Percentiles rank a stretch among this genome's conserved stretches.
These are phyloP conservation scores for Primulina huaijiensis DNA, from an alignment of 257 asterid species.

Conservation along the genomic window DNA sequence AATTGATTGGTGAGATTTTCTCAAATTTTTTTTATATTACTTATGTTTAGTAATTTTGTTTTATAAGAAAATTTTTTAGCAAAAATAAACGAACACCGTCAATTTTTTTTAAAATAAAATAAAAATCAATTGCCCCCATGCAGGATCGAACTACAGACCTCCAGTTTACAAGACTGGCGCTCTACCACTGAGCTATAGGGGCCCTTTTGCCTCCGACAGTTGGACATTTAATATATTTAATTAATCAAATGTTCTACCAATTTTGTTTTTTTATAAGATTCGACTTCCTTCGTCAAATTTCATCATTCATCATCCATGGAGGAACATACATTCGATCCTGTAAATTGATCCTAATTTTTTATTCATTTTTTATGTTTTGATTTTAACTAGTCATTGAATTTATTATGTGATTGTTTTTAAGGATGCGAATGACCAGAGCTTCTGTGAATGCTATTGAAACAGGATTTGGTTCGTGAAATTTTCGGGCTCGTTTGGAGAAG, in stretches of 20 bases:
- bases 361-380: not conserved
- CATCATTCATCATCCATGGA: not conserved
- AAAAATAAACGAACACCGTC: no score
- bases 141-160: constrained; percentile 5
- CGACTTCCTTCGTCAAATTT: not conserved
- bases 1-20: no score
- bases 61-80: no score
- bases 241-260: no score
- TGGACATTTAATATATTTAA: no score
- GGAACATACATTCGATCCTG: not conserved
- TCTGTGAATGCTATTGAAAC: not conserved
- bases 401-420: not conserved
- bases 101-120: no score
- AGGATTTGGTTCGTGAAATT: not conserved
- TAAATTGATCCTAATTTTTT: not conserved
- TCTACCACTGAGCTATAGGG: constrained; percentile 2
- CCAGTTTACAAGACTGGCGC: constrained; percentile 5
- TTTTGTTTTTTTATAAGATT: no score
- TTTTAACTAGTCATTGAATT: no score
- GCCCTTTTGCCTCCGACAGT: not conserved
- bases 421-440: not conserved
- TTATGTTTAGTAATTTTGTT: no score
- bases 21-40: no score
- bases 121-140: not conserved
- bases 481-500: not conserved